Evolutionary conservation across 2,329 filamentous ascomycete species (phyloP).

Genomic region (Phyllosticta citriasiana): DNA sequence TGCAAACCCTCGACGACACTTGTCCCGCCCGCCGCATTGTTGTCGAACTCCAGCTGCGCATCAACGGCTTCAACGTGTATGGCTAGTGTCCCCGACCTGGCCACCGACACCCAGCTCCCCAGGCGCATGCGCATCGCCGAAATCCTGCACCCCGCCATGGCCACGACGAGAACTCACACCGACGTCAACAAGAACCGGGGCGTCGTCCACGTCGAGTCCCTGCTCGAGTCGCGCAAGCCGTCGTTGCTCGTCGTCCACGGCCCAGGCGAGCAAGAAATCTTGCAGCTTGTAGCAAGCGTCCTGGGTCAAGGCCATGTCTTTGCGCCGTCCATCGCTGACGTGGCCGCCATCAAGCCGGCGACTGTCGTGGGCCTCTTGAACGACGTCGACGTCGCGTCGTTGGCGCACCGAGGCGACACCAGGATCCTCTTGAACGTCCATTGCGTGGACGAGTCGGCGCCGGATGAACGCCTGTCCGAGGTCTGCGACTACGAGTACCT

Average conservation of each 20-base stretch:
- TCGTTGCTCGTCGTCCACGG: conserved; percentile 53
- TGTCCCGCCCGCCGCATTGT: conserved; percentile 24
- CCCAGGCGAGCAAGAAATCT: conserved; percentile 61
- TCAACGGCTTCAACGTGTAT: conserved; percentile 35
- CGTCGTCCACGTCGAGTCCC: conserved; percentile 26
- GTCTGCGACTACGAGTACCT: conserved; percentile 79
- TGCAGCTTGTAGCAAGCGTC: conserved; percentile 67
- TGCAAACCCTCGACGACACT: conserved; percentile 3
- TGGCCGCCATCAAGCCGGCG: conserved; percentile 46
- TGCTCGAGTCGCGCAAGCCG: conserved; percentile 22
- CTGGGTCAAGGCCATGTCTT: conserved; percentile 62
- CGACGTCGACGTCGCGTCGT: not conserved
- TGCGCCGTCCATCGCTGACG: conserved; percentile 44
- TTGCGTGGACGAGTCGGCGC: conserved; percentile 52
- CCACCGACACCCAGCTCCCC: not conserved
- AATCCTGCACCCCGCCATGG: conserved; percentile 21
- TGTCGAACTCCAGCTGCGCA: conserved; percentile 29
- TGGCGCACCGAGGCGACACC: conserved; percentile 30
- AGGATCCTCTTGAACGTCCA: conserved; percentile 67
- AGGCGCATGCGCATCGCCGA: conserved; percentile 11
- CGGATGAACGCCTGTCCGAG: conserved; percentile 53
- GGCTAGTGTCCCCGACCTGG: conserved; percentile 19
- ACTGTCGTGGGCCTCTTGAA: conserved; percentile 50
- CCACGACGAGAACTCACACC: conserved; percentile 25
- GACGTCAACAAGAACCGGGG: conserved; percentile 22